Percentiles rank a stretch among this genome's conserved stretches.
Evolutionary conservation across 352 stramenopile genomes (phyloP).

Genomic region (Globisporangium canariense): DNA sequence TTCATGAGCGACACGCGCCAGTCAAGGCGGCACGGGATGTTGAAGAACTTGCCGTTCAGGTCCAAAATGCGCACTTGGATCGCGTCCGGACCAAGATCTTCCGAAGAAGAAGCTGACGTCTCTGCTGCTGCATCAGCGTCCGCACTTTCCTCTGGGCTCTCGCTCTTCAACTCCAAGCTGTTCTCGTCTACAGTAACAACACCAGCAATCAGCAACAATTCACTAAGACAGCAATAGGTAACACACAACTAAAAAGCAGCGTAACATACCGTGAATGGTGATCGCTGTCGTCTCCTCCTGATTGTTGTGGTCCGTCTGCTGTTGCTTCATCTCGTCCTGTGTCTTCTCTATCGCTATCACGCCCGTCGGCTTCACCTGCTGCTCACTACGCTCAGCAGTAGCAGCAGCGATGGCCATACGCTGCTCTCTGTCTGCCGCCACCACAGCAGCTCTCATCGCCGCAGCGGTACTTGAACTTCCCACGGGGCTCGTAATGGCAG

Average conservation of each 20-base stretch:
- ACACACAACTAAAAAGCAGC: background rate
- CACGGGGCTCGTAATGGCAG: constrained; percentile 5
- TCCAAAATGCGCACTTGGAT: constrained; percentile 78
- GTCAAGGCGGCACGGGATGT: constrained; percentile 58
- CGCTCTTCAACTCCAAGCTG: constrained; percentile 11
- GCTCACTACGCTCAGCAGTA: too few relatives aligned
- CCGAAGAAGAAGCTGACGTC: background rate
- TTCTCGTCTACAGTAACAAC: constrained; percentile 2
- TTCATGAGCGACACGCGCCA: constrained; percentile 68
- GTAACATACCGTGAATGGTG: constrained; percentile 4
- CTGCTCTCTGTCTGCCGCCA: background rate
- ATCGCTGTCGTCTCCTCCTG: constrained; percentile 5
- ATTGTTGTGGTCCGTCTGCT: constrained; percentile 5
- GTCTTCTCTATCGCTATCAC: background rate
- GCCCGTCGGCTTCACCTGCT: background rate
- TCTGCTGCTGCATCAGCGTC: constrained; percentile 7
- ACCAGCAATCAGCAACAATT: background rate
- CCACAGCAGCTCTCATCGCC: background rate
- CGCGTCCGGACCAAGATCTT: constrained; percentile 27
- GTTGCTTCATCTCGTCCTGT: background rate
- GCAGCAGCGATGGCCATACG: background rate
- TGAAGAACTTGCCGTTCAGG: constrained; percentile 85
- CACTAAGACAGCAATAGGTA: background rate
- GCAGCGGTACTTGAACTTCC: background rate
- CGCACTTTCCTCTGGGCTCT: constrained; percentile 8